Evolutionary conservation across 2,329 filamentous ascomycete species (phyloP), one percentile per base, ranked within the genome.

Genomic region (Fusarium redolens): DNA sequence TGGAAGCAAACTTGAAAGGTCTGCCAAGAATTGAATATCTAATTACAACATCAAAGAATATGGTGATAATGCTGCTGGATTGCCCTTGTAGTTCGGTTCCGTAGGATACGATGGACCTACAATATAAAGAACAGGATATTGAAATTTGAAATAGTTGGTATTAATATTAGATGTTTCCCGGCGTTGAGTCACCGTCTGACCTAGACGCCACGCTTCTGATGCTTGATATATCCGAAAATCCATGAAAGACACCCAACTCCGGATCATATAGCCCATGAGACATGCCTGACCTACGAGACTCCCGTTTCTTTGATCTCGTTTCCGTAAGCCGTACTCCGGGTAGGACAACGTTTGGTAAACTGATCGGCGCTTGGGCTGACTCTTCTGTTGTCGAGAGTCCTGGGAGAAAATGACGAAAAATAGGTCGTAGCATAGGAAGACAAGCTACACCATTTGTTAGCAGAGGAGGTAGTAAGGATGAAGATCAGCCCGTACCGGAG

Each of bases 341-440:
- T 0, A 61, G 18, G 0, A 54, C 41, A 9, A 69, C 47, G 2
- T 38, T 57, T 14, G 57, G 41, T 10, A 65, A 22, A 3, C 54
- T 67, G 22, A 72, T 58, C 1, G 52, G 56, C 0, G n/a, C 63
- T 20, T 41, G 50, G 3, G 30, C 59, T n/a, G 54, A 50, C 7
- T 62, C 51, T 6, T 57, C 45, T 2, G 35, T 54, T 5, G 56
- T 57, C 0, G 50, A n/a, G 7, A 68, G 31, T 1, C 54, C 44
- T 6, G 71, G 69, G 1, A 73, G 28, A 5, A 48, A 35, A 5
- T 51, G 55, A 5, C 50, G 69, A 33, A 73, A 64, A 1, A 73
- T 59, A 4, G 69, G 69, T 0, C 59, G 66, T 10, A 71, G 59
- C 59, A 73, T 68, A 0, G 69, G 69, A 1, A 73, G 67, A 20